Evolutionary conservation across 169 alveolate genomes (phyloP).

Genomic region (Plasmodium vivax): DNA sequence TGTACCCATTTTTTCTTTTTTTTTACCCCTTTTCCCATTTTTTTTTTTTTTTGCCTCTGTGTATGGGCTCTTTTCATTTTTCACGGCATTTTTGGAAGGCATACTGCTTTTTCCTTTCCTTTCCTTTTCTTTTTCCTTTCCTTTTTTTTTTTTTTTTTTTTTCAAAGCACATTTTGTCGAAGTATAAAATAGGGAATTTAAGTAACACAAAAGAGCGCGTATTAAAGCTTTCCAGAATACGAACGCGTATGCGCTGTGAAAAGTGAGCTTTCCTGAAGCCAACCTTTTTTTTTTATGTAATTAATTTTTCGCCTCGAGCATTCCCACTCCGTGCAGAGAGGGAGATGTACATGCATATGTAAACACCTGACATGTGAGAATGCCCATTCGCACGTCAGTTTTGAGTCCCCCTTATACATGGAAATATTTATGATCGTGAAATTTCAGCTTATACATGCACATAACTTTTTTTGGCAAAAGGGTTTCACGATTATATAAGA

Average conservation of each 20-base stretch:
- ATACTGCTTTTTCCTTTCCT: neutral
- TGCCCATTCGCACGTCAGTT: neutral
- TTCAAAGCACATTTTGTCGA: neutral
- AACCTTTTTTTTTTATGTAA: neutral
- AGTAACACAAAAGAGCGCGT: neutral
- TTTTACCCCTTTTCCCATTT: neutral
- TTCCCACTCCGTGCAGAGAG: neutral
- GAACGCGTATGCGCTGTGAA: neutral
- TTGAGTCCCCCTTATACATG: neutral
- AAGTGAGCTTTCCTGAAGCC: neutral
- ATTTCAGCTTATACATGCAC: neutral
- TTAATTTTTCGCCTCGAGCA: neutral
- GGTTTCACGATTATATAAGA: neutral
- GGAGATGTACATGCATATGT: neutral
- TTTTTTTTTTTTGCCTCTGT: neutral
- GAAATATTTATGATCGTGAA: neutral
- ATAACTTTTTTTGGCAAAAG: neutral
- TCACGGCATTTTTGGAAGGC: neutral
- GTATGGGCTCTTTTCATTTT: neutral
- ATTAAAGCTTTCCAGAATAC: neutral
- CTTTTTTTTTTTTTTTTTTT: neutral
- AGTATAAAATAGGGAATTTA: neutral
- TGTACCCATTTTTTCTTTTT: neutral
- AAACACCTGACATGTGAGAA: neutral
- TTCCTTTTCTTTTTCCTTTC: neutral